Evolutionary conservation across 441 rosid species (phyloP).

Genomic region (Croton setiger): DNA sequence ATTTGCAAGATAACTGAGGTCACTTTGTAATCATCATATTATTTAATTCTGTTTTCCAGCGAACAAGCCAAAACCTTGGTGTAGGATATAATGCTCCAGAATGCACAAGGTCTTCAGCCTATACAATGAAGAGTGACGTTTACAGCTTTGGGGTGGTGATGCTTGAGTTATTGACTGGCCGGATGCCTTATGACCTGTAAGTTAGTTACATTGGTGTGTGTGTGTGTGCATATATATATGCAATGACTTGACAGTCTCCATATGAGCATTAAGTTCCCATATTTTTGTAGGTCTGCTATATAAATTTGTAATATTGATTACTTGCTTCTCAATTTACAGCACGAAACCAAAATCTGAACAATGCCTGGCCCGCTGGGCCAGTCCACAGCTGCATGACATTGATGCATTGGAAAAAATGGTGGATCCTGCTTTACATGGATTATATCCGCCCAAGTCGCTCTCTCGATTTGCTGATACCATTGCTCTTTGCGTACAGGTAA

Average conservation of each 20-base stretch:
- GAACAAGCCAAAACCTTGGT: conserved; percentile 85
- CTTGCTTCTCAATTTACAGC: conserved; percentile 30
- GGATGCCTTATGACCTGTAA: conserved; percentile 65
- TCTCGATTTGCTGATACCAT: conserved; percentile 78
- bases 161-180: conserved; percentile 91
- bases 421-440: conserved; percentile 89
- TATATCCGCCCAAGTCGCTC: conserved; percentile 78
- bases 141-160: conserved; percentile 95
- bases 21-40: no score
- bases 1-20: background rate
- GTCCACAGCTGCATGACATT: conserved; percentile 67
- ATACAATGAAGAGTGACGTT: conserved; percentile 81
- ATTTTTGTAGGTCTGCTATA: no score
- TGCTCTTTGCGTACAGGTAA: conserved; percentile 80
- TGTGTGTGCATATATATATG: background rate
- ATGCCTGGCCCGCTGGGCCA: conserved; percentile 82
- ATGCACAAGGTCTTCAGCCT: conserved; percentile 68
- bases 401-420: conserved; percentile 72
- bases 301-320: no score
- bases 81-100: conserved; percentile 96
- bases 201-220: background rate
- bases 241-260: background rate
- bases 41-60: conserved; percentile 34
- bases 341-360: conserved; percentile 69
- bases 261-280: background rate